These are phyloP conservation scores for Stachybotrys chartarum DNA, from an alignment of 2,329 filamentous ascomycete genomes.

Conservation along the genomic window DNA sequence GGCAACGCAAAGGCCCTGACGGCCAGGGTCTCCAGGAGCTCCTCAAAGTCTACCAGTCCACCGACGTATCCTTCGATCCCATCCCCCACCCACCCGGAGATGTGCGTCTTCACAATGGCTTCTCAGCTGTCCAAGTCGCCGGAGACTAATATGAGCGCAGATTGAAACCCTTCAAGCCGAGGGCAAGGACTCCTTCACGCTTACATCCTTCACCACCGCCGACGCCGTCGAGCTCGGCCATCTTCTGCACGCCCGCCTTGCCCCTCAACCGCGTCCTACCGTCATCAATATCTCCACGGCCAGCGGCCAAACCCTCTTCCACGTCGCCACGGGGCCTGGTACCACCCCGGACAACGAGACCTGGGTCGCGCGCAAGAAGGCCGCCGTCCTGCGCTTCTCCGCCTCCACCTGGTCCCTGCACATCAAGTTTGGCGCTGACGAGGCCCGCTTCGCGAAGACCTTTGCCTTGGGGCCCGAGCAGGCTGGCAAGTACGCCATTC, in stretches of 20 bases:
- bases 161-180: conserved; percentile 20
- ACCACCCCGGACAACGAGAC: conserved; percentile 63
- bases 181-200: conserved; percentile 32
- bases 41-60: conserved; percentile 13
- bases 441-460: conserved; percentile 56
- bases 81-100: conserved; percentile 13
- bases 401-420: conserved; percentile 64
- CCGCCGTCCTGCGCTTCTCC: conserved; percentile 65
- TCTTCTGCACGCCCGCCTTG: conserved; percentile 50
- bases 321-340: conserved; percentile 59
- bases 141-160: conserved; percentile 7
- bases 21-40: conserved; percentile 17
- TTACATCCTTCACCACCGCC: conserved; percentile 50
- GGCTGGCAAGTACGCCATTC: conserved; percentile 62
- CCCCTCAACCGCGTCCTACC: conserved; percentile 30
- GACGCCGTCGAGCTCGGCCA: conserved; percentile 61
- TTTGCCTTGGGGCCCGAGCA: conserved; percentile 52
- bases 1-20: conserved; percentile 15
- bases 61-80: conserved; percentile 2
- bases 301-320: conserved; percentile 58
- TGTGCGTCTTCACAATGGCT: conserved; percentile 7
- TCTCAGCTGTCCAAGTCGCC: background rate
- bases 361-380: conserved; percentile 65
- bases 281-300: conserved; percentile 60
- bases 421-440: conserved; percentile 58